These are phyloP conservation scores for Cyclanthera cordifolia DNA, from an alignment of 306 rosid genomes.

Conservation along the genomic window DNA sequence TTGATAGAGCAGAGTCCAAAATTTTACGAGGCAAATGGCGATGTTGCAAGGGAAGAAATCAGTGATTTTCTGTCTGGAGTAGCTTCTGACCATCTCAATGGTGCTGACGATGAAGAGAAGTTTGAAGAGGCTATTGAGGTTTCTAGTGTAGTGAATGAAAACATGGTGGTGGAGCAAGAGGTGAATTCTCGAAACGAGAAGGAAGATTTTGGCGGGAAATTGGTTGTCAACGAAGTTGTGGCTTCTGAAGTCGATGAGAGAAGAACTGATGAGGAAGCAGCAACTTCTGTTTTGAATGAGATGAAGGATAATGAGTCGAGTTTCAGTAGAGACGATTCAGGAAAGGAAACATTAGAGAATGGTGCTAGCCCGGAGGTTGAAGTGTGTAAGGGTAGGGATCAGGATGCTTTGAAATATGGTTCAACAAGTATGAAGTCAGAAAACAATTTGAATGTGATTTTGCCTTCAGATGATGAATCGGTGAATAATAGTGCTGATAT, in stretches of 20 bases:
- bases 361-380: conserved; percentile 19
- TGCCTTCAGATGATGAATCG: not conserved
- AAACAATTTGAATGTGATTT: not conserved
- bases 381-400: conserved; percentile 21
- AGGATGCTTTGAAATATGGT: conserved; percentile 19
- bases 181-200: conserved; percentile 14
- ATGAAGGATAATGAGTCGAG: not conserved
- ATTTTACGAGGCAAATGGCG: not conserved
- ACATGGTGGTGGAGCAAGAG: not conserved
- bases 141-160: not conserved
- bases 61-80: conserved; percentile 15
- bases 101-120: conserved; percentile 21
- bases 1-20: conserved; percentile 23
- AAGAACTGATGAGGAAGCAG: conserved; percentile 22
- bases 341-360: conserved; percentile 24
- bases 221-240: conserved; percentile 10
- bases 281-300: conserved; percentile 18
- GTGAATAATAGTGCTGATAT: conserved; percentile 24
- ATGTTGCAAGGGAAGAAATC: conserved; percentile 9
- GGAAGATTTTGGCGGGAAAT: not conserved
- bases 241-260: conserved; percentile 28
- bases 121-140: conserved; percentile 41
- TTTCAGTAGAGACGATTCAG: conserved; percentile 21
- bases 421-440: conserved; percentile 22
- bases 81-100: conserved; percentile 23